phyloP scores from a whole-genome alignment of 2,329 filamentous ascomycete genomes.

The Bertia moriformis region DNA sequence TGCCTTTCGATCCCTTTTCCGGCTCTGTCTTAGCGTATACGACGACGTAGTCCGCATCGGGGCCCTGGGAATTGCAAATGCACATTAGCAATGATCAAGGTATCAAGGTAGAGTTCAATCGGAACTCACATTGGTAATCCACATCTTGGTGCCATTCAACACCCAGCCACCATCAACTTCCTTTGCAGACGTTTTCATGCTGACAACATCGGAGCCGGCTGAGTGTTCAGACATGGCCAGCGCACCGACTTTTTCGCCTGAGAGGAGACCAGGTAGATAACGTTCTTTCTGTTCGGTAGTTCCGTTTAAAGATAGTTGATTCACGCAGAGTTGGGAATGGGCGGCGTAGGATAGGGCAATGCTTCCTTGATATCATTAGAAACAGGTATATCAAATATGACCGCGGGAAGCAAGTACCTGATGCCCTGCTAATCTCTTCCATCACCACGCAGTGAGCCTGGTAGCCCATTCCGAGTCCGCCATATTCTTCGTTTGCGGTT shows the following conservation, averaged over 20 bases:
- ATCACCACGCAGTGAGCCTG: slow-evolving; percentile 62
- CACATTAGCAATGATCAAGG: not conserved
- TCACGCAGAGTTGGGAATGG: slow-evolving; percentile 63
- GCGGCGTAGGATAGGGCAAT: slow-evolving; percentile 61
- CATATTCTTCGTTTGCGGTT: slow-evolving; percentile 59
- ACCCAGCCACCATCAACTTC: slow-evolving; percentile 54
- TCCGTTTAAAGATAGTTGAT: slow-evolving; percentile 59
- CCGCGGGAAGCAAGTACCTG: not conserved
- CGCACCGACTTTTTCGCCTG: slow-evolving; percentile 53
- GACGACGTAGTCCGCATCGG: slow-evolving; percentile 55
- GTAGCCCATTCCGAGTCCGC: slow-evolving; percentile 59
- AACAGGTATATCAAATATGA: not conserved
- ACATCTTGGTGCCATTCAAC: slow-evolving; percentile 63
- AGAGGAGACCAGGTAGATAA: slow-evolving; percentile 50
- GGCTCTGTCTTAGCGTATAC: slow-evolving; percentile 64
- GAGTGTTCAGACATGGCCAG: slow-evolving; percentile 63
- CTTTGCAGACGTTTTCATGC: slow-evolving; percentile 59
- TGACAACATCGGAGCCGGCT: slow-evolving; percentile 62
- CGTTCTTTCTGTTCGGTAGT: slow-evolving; percentile 46
- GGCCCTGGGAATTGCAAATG: slow-evolving; percentile 17
- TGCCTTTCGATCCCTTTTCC: slow-evolving; percentile 49
- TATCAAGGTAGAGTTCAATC: not conserved
- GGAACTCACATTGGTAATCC: slow-evolving; percentile 53
- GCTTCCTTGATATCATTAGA: slow-evolving; percentile 30
- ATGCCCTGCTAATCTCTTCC: slow-evolving; percentile 55